Evolutionary conservation across 495 filamentous ascomycete species (phyloP).

Genomic region (Podospora conica): DNA sequence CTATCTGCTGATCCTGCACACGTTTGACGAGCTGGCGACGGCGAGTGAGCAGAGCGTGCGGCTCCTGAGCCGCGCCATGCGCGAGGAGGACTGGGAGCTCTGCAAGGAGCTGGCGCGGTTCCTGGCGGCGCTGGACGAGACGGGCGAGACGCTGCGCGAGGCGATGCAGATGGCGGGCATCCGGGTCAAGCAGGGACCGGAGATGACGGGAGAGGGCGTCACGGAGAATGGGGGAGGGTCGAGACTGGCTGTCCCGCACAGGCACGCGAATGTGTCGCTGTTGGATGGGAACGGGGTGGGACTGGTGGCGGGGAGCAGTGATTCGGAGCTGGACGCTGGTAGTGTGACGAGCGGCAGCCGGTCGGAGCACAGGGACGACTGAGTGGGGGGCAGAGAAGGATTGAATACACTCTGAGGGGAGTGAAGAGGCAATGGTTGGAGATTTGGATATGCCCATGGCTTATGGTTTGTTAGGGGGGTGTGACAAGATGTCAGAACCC

Average conservation of each 20-base stretch:
- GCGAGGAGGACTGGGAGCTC: conserved; percentile 88
- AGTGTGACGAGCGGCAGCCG: conserved; percentile 18
- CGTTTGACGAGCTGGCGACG: conserved; percentile 76
- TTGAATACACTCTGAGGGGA: not conserved
- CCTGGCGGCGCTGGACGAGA: conserved; percentile 83
- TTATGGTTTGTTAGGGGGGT: no score
- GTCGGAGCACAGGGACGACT: conserved; percentile 11
- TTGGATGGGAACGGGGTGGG: not conserved
- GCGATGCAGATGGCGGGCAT: conserved; percentile 68
- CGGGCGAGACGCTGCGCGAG: conserved; percentile 71
- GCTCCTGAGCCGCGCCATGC: conserved; percentile 72
- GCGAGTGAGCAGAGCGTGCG: conserved; percentile 76
- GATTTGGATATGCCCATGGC: not conserved
- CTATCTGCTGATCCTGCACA: conserved; percentile 92
- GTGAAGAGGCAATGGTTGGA: not conserved
- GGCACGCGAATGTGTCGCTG: conserved; percentile 27
- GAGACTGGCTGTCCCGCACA: conserved; percentile 45
- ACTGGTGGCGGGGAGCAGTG: conserved; percentile 12
- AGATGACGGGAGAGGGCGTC: conserved; percentile 26
- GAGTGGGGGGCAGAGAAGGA: not conserved
- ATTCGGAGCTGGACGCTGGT: conserved; percentile 26
- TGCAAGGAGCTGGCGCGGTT: conserved; percentile 94
- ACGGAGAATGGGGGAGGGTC: conserved; percentile 40
- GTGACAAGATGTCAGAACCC: not conserved
- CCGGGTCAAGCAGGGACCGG: conserved; percentile 36